A percentile compares a stretch with the other conserved stretches of the same genome.
Conservation (phyloP, 2,329 filamentous ascomycete genomes). For the Colletotrichum sp. region DNA sequence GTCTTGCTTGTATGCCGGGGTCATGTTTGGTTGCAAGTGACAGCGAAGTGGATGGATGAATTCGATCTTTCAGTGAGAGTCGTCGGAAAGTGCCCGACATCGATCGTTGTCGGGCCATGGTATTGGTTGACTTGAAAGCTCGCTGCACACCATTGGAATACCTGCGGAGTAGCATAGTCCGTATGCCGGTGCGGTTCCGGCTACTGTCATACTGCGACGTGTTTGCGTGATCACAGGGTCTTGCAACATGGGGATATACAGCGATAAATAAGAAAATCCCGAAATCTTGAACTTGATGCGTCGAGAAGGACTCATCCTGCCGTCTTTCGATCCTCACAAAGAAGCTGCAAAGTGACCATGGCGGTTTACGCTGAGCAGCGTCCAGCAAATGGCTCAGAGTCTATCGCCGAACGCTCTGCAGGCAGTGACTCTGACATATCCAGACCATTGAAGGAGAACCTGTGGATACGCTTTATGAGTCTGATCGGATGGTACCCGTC, state of each 20-base stretch:
- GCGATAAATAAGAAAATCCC: neutral
- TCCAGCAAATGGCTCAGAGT: neutral
- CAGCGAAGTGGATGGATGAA: neutral
- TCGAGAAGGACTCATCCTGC: neutral
- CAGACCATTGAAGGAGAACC: neutral
- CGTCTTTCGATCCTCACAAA: neutral
- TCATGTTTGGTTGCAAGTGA: neutral
- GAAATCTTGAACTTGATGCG: neutral
- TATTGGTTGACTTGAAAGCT: neutral
- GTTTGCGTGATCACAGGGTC: neutral
- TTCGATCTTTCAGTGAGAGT: neutral
- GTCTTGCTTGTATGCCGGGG: neutral
- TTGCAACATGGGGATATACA: neutral
- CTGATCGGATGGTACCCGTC: conserved; percentile 34
- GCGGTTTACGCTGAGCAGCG: neutral
- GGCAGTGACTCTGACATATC: neutral
- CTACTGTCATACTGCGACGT: neutral
- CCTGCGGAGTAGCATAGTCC: neutral
- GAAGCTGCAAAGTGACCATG: neutral
- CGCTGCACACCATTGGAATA: neutral
- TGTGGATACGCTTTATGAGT: conserved; percentile 25
- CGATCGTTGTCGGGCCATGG: neutral
- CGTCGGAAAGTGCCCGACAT: neutral
- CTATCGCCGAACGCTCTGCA: neutral
- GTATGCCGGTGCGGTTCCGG: neutral